These are phyloP conservation scores for Mycena vitilis DNA, from an alignment of 768 basidiomycete genomes.

Conservation along the genomic window DNA sequence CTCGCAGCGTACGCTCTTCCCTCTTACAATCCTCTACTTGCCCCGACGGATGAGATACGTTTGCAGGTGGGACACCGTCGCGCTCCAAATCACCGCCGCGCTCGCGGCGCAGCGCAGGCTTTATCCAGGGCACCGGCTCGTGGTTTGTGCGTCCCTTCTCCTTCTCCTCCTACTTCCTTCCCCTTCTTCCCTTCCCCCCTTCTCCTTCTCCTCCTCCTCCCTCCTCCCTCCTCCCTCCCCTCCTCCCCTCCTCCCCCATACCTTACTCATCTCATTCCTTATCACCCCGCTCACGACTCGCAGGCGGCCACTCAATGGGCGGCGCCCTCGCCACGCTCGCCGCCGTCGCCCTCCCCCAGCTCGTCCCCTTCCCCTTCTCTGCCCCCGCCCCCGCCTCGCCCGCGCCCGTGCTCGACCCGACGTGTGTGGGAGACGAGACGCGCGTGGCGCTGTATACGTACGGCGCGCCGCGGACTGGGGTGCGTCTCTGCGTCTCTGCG, in stretches of 20 bases:
- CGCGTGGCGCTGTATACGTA: conserved; percentile 64
- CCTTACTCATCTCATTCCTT: too few relatives aligned
- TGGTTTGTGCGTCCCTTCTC: conserved; percentile 38
- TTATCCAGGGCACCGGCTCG: conserved; percentile 53
- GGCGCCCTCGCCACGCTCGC: conserved; percentile 63
- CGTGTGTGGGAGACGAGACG: conserved; percentile 51
- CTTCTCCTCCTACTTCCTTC: too few relatives aligned
- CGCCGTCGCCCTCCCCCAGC: conserved; percentile 56
- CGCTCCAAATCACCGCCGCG: conserved; percentile 51
- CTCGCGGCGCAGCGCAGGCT: conserved; percentile 49
- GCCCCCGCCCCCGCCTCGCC: too few relatives aligned
- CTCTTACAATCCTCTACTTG: background rate
- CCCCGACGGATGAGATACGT: too few relatives aligned
- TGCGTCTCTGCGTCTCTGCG: too few relatives aligned
- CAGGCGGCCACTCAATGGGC: conserved; percentile 65
- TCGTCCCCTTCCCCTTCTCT: too few relatives aligned
- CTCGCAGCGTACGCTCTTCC: conserved; percentile 54
- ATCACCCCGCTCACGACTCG: too few relatives aligned
- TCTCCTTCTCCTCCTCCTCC: too few relatives aligned
- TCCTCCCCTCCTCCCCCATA: too few relatives aligned
- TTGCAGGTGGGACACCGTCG: conserved; percentile 64
- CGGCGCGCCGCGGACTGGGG: conserved; percentile 62
- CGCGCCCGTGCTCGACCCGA: conserved; percentile 41
- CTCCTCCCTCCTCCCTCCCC: too few relatives aligned
- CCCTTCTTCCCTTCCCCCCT: too few relatives aligned